Conservation (phyloP, 1,139 yeast genomes). For the Candida smagusa region DNA sequence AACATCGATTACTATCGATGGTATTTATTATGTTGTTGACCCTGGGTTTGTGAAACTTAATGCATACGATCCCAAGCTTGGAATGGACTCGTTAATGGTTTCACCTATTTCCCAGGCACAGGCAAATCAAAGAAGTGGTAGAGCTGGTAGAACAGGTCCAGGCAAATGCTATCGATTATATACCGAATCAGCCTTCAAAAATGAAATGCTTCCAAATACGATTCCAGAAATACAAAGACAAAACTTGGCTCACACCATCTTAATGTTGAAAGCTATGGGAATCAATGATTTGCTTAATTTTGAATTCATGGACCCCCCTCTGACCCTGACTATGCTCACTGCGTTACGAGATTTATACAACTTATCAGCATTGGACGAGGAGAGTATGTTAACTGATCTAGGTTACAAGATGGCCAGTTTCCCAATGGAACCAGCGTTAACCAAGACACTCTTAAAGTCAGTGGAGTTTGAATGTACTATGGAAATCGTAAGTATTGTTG, state of each 20-base stretch:
- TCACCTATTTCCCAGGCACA: slow-evolving; percentile 80
- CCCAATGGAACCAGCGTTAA: slow-evolving; percentile 92
- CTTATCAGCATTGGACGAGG: slow-evolving; percentile 76
- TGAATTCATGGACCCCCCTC: slow-evolving; percentile 96
- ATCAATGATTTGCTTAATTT: slow-evolving; percentile 74
- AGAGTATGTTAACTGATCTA: slow-evolving; percentile 67
- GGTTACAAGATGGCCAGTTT: slow-evolving; percentile 89
- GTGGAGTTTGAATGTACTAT: slow-evolving; percentile 75
- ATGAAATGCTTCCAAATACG: slow-evolving; percentile 81
- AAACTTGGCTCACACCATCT: slow-evolving; percentile 77
- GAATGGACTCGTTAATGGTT: slow-evolving; percentile 74
- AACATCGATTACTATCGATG: slow-evolving; percentile 70
- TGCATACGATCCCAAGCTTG: slow-evolving; percentile 70
- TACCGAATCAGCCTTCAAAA: slow-evolving; percentile 62
- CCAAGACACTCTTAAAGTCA: slow-evolving; percentile 76
- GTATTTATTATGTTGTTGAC: slow-evolving; percentile 71
- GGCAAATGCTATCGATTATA: slow-evolving; percentile 76
- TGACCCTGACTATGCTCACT: slow-evolving; percentile 64
- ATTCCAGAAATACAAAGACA: slow-evolving; percentile 93
- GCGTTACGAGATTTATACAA: slow-evolving; percentile 85
- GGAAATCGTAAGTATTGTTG: slow-evolving; percentile 79
- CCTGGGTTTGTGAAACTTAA: slow-evolving; percentile 80
- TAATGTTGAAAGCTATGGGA: slow-evolving; percentile 95
- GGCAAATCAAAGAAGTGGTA: slow-evolving; percentile 77
- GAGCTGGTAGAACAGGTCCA: slow-evolving; percentile 88